phyloP scores from a whole-genome alignment of 352 stramenopile species.

The Globisporangium cylindrosporum region DNA sequence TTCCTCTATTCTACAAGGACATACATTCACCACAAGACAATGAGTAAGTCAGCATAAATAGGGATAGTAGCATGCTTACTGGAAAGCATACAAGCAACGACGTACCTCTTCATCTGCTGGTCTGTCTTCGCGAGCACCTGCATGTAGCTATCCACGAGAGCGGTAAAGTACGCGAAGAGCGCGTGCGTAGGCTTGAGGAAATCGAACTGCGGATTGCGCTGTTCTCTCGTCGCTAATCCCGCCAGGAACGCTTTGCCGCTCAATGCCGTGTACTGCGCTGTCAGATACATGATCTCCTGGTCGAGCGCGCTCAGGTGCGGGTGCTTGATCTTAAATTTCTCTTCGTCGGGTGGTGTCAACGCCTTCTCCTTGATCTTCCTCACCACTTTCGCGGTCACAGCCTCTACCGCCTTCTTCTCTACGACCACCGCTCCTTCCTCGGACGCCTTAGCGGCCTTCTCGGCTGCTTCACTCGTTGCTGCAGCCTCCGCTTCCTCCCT shows the following conservation, averaged over 20 bases:
- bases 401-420: slow-evolving; percentile 85
- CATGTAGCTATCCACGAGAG: slow-evolving; percentile 96
- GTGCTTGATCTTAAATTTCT: slow-evolving; percentile 88
- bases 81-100: not conserved
- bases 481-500: slow-evolving; percentile 13
- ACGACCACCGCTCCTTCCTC: slow-evolving; percentile 51
- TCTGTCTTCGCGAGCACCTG: slow-evolving; percentile 81
- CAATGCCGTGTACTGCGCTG: slow-evolving; percentile 96
- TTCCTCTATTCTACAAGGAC: slow-evolving; percentile 43
- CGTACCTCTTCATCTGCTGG: slow-evolving; percentile 61
- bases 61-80: not conserved
- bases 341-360: slow-evolving; percentile 53
- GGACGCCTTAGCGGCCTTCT: slow-evolving; percentile 21
- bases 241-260: slow-evolving; percentile 95
- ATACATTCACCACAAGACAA: not conserved
- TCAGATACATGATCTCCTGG: slow-evolving; percentile 98
- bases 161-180: slow-evolving; percentile 98
- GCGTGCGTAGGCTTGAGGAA: slow-evolving; percentile 98
- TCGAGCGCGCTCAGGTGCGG: slow-evolving; percentile 89
- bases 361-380: slow-evolving; percentile 92
- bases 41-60: not conserved
- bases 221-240: slow-evolving; percentile 92
- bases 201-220: slow-evolving; percentile 96
- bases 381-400: slow-evolving; percentile 77
- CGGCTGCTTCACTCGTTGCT: slow-evolving; percentile 20